These are phyloP conservation scores for Miamiensis avidus DNA, from an alignment of 169 alveolate genomes.

Conservation along the genomic window DNA sequence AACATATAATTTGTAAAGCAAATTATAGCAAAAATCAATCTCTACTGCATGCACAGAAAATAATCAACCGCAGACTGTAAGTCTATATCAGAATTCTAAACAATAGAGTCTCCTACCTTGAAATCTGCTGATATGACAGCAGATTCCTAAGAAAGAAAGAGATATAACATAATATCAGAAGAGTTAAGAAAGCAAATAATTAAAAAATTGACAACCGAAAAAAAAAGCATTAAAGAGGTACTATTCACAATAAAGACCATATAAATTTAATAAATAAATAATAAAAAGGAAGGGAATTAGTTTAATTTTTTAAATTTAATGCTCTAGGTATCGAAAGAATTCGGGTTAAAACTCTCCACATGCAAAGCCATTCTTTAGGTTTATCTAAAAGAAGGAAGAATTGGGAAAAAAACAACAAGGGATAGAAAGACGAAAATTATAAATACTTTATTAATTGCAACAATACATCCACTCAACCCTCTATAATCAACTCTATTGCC, in stretches of 20 bases:
- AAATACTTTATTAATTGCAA: constrained; percentile 36
- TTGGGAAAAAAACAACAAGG: constrained; percentile 43
- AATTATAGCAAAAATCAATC: neutral
- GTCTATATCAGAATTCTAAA: neutral
- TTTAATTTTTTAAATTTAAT: too few relatives aligned
- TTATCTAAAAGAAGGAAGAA: constrained; percentile 44
- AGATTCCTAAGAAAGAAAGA: constrained; percentile 14
- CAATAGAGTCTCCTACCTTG: neutral
- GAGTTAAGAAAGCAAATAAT: constrained; percentile 20
- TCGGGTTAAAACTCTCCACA: constrained; percentile 39
- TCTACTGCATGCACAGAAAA: neutral
- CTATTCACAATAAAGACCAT: neutral
- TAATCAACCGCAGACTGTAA: neutral
- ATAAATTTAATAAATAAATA: too few relatives aligned
- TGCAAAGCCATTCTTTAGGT: constrained; percentile 46
- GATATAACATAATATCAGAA: constrained; percentile 17
- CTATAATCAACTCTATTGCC: constrained; percentile 10
- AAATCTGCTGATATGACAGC: constrained; percentile 9
- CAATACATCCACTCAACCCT: constrained; percentile 33
- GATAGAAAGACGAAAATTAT: constrained; percentile 42
- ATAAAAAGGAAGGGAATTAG: too few relatives aligned
- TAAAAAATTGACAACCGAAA: constrained; percentile 6
- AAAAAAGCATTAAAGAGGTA: constrained; percentile 14
- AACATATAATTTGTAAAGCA: neutral
- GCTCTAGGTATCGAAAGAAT: constrained; percentile 40